Conservation (phyloP, 1,284 basidiomycete species). For the Anthracocystis setariae region DNA sequence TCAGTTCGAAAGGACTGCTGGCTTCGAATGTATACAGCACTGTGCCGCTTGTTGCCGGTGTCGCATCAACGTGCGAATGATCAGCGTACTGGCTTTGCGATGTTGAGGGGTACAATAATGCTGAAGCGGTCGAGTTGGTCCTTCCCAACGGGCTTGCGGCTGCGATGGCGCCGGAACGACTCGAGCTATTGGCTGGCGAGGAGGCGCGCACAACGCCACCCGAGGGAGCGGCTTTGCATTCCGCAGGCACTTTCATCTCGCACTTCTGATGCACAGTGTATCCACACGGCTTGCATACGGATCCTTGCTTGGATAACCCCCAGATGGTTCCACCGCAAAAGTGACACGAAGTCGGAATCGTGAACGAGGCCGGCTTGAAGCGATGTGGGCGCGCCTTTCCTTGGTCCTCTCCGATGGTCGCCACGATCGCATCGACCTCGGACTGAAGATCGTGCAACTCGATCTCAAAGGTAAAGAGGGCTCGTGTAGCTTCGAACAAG, state of each 20-base stretch:
- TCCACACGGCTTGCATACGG: constrained; percentile 56
- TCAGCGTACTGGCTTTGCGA: neutral
- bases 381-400: constrained; percentile 48
- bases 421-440: constrained; percentile 40
- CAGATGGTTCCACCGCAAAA: constrained; percentile 54
- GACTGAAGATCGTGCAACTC: constrained; percentile 35
- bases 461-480: constrained; percentile 37
- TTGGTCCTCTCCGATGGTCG: constrained; percentile 45
- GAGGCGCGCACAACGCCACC: neutral
- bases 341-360: constrained; percentile 55
- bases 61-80: neutral
- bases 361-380: constrained; percentile 55
- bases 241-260: constrained; percentile 57
- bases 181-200: constrained; percentile 5
- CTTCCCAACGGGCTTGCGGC: constrained; percentile 1
- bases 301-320: constrained; percentile 52
- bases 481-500: constrained; percentile 41
- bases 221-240: constrained; percentile 47
- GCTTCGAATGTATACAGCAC: constrained; percentile 50
- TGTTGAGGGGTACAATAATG: constrained; percentile 1
- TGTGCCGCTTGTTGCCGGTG: constrained; percentile 8
- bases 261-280: constrained; percentile 58
- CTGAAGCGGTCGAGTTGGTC: constrained; percentile 1
- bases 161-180: constrained; percentile 16
- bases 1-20: constrained; percentile 51